Percentiles rank a stretch among this genome's conserved stretches.
phyloP scores from a whole-genome alignment of 1,284 basidiomycete species.

The Grifola frondosa region DNA sequence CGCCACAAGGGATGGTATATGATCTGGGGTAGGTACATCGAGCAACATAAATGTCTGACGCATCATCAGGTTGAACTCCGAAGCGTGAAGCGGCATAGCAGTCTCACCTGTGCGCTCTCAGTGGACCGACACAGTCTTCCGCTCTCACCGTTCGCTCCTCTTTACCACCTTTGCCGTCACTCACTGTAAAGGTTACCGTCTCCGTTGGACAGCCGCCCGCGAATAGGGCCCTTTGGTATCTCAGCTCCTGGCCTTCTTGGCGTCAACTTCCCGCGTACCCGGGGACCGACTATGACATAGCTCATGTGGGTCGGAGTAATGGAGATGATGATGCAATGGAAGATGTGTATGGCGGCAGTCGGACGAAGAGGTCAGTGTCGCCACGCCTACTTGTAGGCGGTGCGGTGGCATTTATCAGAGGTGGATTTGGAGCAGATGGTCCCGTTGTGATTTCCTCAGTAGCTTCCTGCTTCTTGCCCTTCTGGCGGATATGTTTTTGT shows the following conservation, averaged over 20 bases:
- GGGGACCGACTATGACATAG: conserved; percentile 79
- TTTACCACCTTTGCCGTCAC: conserved; percentile 40
- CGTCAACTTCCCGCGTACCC: conserved; percentile 87
- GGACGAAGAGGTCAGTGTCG: too few relatives aligned
- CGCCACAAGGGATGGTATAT: conserved; percentile 61
- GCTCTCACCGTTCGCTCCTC: conserved; percentile 51
- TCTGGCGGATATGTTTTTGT: too few relatives aligned
- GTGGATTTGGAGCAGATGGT: not conserved
- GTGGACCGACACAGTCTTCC: conserved; percentile 58
- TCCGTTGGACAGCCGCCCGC: conserved; percentile 50
- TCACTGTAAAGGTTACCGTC: conserved; percentile 52
- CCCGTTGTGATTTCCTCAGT: not conserved
- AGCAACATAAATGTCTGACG: conserved; percentile 56
- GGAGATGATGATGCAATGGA: too few relatives aligned
- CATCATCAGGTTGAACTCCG: not conserved
- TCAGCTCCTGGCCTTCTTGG: conserved; percentile 62
- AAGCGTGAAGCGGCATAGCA: not conserved
- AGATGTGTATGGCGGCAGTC: too few relatives aligned
- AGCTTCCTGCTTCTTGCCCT: not conserved
- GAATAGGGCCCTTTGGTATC: conserved; percentile 61
- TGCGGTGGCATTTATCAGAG: too few relatives aligned
- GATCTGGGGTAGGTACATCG: conserved; percentile 58
- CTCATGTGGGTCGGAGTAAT: conserved; percentile 49
- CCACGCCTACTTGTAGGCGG: too few relatives aligned
- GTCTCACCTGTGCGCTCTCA: conserved; percentile 48